A percentile compares a stretch with the other conserved stretches of the same genome.
Evolutionary conservation across 23 red algal genomes (phyloP).

Genomic region (Gracilariopsis chorda): DNA sequence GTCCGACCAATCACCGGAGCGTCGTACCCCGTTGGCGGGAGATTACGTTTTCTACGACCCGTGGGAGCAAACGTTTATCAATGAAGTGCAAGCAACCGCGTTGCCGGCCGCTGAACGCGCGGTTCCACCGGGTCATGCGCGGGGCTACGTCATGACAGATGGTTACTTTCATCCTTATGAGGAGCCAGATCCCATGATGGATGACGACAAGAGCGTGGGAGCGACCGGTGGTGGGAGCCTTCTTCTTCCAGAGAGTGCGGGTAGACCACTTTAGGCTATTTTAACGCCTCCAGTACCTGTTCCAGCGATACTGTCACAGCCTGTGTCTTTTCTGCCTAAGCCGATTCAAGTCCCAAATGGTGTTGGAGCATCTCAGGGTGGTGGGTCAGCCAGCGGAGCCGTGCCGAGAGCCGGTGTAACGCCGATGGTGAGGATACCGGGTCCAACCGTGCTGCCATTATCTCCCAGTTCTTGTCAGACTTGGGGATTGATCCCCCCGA

Average conservation of each 20-base stretch:
- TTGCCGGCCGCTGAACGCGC: neutral
- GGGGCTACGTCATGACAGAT: neutral
- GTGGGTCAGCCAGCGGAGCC: no score
- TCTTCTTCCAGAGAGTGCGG: no score
- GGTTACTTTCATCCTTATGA: no score
- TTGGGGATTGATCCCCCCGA: neutral
- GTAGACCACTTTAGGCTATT: no score
- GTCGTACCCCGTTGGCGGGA: neutral
- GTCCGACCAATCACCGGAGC: neutral
- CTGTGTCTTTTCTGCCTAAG: no score
- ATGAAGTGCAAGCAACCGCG: neutral
- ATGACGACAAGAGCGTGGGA: neutral
- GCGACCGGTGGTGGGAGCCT: no score
- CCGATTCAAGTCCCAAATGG: no score
- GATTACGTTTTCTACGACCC: slow-evolving; percentile 36
- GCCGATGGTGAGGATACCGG: no score
- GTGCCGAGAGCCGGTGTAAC: no score
- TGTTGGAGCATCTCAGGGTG: no score
- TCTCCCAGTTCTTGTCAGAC: neutral
- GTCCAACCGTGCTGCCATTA: neutral
- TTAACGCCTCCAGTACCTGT: no score
- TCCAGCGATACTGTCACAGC: no score
- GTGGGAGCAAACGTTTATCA: neutral
- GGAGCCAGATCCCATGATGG: neutral
- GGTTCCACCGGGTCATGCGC: neutral